A percentile compares a stretch with the other conserved stretches of the same genome.
Evolutionary conservation across 208 protist species (phyloP).

Genomic region (Trypanosoma caninum): DNA sequence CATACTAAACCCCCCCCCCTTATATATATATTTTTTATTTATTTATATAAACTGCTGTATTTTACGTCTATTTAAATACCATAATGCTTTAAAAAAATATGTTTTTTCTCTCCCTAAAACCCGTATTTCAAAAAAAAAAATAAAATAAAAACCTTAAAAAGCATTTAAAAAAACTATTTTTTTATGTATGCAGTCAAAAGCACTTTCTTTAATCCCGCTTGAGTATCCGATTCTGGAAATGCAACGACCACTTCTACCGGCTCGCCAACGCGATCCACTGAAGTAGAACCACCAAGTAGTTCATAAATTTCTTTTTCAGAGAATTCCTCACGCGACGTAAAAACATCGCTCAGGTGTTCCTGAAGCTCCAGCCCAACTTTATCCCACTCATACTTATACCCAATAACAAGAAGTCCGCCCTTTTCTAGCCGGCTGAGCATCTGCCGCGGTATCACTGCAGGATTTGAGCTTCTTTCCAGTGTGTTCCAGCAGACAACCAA

Average conservation of each 20-base stretch:
- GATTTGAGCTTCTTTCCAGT: constrained; percentile 79
- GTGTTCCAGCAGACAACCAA: constrained; percentile 88
- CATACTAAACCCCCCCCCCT: no score
- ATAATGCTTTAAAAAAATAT: no score
- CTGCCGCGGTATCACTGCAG: constrained; percentile 65
- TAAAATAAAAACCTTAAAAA: background rate
- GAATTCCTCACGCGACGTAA: constrained; percentile 26
- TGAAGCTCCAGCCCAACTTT: constrained; percentile 30
- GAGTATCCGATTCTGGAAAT: constrained; percentile 43
- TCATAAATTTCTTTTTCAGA: constrained; percentile 50
- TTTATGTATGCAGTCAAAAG: constrained; percentile 63
- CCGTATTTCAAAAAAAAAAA: background rate
- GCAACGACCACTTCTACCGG: constrained; percentile 47
- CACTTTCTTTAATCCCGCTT: constrained; percentile 40
- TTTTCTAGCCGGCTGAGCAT: constrained; percentile 52
- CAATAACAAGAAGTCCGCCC: constrained; percentile 78
- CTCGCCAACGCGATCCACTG: constrained; percentile 67
- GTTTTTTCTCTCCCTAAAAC: background rate
- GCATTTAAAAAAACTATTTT: constrained; percentile 28
- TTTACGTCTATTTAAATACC: no score
- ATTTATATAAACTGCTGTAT: no score
- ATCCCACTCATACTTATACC: constrained; percentile 57
- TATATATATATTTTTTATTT: no score
- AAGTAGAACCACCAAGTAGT: constrained; percentile 52
- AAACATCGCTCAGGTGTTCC: constrained; percentile 18